Evolutionary conservation across 176 grass and related monocot genomes (phyloP).

Genomic region (Thalia dealbata): DNA sequence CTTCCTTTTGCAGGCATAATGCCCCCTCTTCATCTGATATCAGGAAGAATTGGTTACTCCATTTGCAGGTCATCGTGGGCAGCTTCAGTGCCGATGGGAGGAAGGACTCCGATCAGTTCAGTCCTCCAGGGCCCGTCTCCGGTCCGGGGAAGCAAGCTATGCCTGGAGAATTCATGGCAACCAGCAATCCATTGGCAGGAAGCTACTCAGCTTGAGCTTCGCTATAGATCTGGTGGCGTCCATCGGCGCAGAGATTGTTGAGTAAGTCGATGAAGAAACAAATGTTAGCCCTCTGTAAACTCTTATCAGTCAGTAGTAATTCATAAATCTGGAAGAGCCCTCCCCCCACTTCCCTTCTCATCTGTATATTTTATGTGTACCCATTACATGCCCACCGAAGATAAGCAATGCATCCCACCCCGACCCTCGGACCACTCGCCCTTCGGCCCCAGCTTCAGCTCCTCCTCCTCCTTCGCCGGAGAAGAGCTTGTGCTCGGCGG

Average conservation of each 20-base stretch:
- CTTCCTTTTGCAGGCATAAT: background rate
- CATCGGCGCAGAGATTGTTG: background rate
- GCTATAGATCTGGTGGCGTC: too few species aligned
- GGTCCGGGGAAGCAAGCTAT: background rate
- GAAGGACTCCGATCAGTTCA: background rate
- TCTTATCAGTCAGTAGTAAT: background rate
- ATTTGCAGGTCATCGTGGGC: constrained; percentile 5
- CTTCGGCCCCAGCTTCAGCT: too few species aligned
- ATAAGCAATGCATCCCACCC: background rate
- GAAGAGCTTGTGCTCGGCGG: too few species aligned
- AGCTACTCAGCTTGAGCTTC: background rate
- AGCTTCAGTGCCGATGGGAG: background rate
- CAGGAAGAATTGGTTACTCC: background rate
- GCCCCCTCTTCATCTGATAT: background rate
- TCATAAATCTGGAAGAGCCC: background rate
- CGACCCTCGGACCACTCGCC: too few species aligned
- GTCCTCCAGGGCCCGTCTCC: background rate
- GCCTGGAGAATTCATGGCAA: background rate
- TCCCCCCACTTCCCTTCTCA: background rate
- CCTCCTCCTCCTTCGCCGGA: too few species aligned
- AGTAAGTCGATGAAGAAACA: background rate
- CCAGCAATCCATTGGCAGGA: background rate
- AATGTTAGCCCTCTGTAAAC: background rate
- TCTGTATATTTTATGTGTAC: background rate
- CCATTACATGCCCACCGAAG: background rate